Evolutionary conservation across 495 filamentous ascomycete species (phyloP).

Genomic region (Immersiella caudata): DNA sequence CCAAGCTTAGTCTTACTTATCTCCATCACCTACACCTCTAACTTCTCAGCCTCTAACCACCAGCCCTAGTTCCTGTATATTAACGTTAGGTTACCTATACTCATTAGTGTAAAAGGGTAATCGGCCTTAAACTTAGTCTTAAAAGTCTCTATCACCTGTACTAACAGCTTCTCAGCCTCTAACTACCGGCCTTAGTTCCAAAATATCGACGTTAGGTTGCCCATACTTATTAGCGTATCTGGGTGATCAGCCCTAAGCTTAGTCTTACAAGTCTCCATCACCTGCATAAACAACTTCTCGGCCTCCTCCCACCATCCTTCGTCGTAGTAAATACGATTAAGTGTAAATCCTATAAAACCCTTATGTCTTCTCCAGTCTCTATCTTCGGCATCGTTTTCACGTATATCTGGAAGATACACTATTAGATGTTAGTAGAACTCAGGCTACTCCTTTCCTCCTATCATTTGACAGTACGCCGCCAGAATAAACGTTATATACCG

Average conservation of each 20-base stretch:
- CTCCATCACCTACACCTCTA: constrained; percentile 35
- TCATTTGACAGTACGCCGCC: constrained; percentile 21
- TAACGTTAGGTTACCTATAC: too few species aligned
- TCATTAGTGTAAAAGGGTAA: too few species aligned
- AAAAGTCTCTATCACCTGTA: too few species aligned
- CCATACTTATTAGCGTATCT: too few species aligned
- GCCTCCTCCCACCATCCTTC: constrained; percentile 4
- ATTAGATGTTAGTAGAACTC: constrained; percentile 32
- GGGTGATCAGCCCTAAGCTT: too few species aligned
- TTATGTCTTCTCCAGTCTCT: too few species aligned
- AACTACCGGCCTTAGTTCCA: too few species aligned
- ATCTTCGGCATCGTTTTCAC: constrained; percentile 4
- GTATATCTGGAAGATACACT: constrained; percentile 24
- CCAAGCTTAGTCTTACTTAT: constrained; percentile 43
- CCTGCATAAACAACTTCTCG: too few species aligned
- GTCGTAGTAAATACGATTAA: constrained; percentile 25
- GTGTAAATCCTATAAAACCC: neutral
- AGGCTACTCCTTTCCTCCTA: constrained; percentile 22
- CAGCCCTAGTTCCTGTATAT: neutral
- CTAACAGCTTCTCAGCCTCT: too few species aligned
- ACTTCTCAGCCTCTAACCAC: constrained; percentile 15
- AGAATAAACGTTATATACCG: constrained; percentile 19
- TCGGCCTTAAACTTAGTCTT: too few species aligned
- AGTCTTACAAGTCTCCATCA: too few species aligned
- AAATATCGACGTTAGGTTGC: too few species aligned